Evolutionary conservation across 2,329 filamentous ascomycete species (phyloP).

Genomic region (Ophiosphaerella korrae): DNA sequence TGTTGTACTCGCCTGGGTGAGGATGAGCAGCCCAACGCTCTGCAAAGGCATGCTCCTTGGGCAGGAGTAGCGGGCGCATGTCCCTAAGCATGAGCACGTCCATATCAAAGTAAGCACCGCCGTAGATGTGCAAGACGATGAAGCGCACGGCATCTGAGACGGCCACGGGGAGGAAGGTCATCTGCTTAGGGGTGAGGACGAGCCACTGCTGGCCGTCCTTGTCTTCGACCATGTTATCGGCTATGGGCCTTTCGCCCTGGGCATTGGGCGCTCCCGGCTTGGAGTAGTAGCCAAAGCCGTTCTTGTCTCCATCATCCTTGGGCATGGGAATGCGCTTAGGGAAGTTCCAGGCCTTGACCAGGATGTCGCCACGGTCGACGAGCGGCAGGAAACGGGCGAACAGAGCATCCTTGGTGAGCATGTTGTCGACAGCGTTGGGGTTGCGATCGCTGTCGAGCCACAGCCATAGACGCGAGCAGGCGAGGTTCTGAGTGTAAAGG

Average conservation of each 20-base stretch:
- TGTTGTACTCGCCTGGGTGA: conserved; percentile 62
- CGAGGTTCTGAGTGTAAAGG: conserved; percentile 62
- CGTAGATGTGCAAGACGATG: conserved; percentile 60
- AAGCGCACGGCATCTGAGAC: conserved; percentile 62
- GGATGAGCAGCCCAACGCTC: conserved; percentile 61
- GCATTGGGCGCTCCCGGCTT: conserved; percentile 51
- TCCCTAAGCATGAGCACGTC: conserved; percentile 61
- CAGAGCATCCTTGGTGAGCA: conserved; percentile 58
- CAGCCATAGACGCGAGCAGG: conserved; percentile 59
- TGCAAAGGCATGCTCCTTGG: conserved; percentile 58
- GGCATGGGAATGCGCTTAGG: conserved; percentile 59
- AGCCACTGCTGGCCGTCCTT: conserved; percentile 58
- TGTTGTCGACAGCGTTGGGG: conserved; percentile 56
- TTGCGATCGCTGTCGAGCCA: conserved; percentile 62
- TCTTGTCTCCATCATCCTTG: conserved; percentile 53
- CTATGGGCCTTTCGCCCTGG: conserved; percentile 51
- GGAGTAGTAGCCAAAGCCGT: conserved; percentile 58
- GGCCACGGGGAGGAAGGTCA: conserved; percentile 63
- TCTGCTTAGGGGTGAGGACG: conserved; percentile 59
- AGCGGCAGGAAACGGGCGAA: conserved; percentile 61
- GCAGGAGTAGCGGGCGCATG: conserved; percentile 59
- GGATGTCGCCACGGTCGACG: conserved; percentile 59
- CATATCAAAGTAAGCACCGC: conserved; percentile 62
- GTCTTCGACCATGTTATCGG: conserved; percentile 59
- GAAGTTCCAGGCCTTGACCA: conserved; percentile 60